Evolutionary conservation across 1,284 basidiomycete genomes (phyloP), one percentile per base, ranked within the genome.

Genomic region (Tilletia walkeri): DNA sequence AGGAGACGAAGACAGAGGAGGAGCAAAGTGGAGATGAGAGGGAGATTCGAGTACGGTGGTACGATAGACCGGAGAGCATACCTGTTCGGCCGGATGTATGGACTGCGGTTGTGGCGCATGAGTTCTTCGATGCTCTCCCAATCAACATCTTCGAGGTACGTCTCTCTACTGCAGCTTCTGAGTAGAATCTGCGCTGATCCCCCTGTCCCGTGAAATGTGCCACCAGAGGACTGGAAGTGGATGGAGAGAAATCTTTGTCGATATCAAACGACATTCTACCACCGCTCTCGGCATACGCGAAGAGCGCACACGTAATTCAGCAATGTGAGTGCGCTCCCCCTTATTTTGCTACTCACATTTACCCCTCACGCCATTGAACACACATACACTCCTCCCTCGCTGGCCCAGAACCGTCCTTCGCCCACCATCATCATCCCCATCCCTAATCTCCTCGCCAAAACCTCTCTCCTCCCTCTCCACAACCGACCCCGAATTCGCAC

Each of bases 111-210:
- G 85, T 97, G 6, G 96, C 95, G 0, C 95, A 99, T 83, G 96
- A 99, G 82, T 97, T 99, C 85, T 98, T 99, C 75, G 96, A 99
- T 81, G 95, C 95, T 0, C 86, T 99, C 66, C 95, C 95, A 0
- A 90, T 97, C 66, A 92, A 97, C 83, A 86, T 95, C 41, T 87
- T 99, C 63, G 90, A 96, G 86, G 93, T 93, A 76, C 14, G 85
- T 67, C 16, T 5, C 36, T 14, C 50, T 53, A 30, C 24, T 30
- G 24, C 24, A 30, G 24, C 24, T 30, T 30, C 1, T 30, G 2
- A 30, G 24, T 10, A 16, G 12, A 24, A 56, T 24, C 14, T 4
- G 1, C 53, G 2, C 53, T 24, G 16, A 10, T 56, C 10, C 53
- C 53, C 3, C 48, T 49, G 14, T 14, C 48, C 48, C 48, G 14